A percentile compares a stretch with the other conserved stretches of the same genome.
phyloP scores from a whole-genome alignment of 495 filamentous ascomycete genomes.

The Talaromyces nanjingensis region DNA sequence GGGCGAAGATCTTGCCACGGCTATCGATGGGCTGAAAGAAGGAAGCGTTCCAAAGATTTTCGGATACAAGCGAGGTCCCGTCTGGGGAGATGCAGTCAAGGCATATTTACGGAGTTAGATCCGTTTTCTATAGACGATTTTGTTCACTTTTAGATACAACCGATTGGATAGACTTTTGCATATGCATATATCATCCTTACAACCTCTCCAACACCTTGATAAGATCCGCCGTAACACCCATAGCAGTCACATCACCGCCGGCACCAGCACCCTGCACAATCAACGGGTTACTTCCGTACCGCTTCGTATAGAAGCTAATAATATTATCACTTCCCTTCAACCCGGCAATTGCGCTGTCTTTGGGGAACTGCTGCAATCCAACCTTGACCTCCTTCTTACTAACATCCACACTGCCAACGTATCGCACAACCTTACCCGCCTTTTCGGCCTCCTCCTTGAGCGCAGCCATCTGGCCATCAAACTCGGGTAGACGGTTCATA shows the following conservation, averaged over 20 bases:
- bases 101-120: slow-evolving; percentile 44
- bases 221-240: slow-evolving; percentile 88
- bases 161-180: not conserved
- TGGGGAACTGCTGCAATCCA: slow-evolving; percentile 79
- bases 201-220: slow-evolving; percentile 67
- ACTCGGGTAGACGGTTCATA: slow-evolving; percentile 64
- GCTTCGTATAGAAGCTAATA: slow-evolving; percentile 93
- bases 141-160: not conserved
- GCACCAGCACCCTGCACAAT: slow-evolving; percentile 94
- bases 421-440: slow-evolving; percentile 86
- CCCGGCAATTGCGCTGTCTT: slow-evolving; percentile 78
- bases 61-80: slow-evolving; percentile 59
- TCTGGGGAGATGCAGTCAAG: slow-evolving; percentile 60
- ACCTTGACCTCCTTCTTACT: slow-evolving; percentile 70
- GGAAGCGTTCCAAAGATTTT: slow-evolving; percentile 64
- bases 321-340: slow-evolving; percentile 97
- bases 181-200: slow-evolving; percentile 10
- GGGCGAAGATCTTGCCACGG: slow-evolving; percentile 56
- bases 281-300: slow-evolving; percentile 81
- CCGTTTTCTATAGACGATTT: slow-evolving; percentile 3
- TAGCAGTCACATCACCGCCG: slow-evolving; percentile 90
- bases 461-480: slow-evolving; percentile 77
- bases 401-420: slow-evolving; percentile 88
- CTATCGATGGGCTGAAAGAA: slow-evolving; percentile 63
- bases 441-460: slow-evolving; percentile 69